A percentile compares a stretch with the other conserved stretches of the same genome.
Evolutionary conservation across 2,329 filamentous ascomycete species (phyloP).

Genomic region (Fusarium abutilonis): DNA sequence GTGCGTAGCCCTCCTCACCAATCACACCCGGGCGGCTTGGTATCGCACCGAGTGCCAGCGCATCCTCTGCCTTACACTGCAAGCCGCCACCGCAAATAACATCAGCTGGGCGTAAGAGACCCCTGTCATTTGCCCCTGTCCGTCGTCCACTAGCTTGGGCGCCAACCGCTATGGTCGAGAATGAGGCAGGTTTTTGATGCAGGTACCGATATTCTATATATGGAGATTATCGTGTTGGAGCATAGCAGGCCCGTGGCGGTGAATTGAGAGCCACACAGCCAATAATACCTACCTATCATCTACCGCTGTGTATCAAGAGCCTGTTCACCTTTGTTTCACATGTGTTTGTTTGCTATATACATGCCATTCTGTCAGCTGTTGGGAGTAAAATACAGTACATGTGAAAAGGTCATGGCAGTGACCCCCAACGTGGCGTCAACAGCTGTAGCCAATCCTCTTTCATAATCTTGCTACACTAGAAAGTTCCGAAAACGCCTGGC

Average conservation of each 20-base stretch:
- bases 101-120: background rate
- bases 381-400: background rate
- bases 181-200: conserved; percentile 19
- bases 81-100: conserved; percentile 9
- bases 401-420: background rate
- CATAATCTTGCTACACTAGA: conserved; percentile 29
- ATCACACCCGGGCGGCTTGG: background rate
- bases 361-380: background rate
- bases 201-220: conserved; percentile 15
- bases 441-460: conserved; percentile 38
- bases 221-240: too few relatives aligned
- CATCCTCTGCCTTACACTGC: conserved; percentile 28
- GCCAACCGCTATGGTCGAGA: conserved; percentile 19
- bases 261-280: conserved; percentile 1
- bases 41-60: conserved; percentile 29
- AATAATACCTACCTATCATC: conserved; percentile 2
- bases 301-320: background rate
- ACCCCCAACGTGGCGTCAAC: conserved; percentile 22
- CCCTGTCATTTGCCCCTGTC: conserved; percentile 20
- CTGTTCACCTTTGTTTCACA: conserved; percentile 21
- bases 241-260: background rate
- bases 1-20: background rate
- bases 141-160: conserved; percentile 11
- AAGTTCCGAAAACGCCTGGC: conserved; percentile 23
- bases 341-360: background rate